These are phyloP conservation scores for Solanum pennellii DNA, from an alignment of 257 asterid species.

Conservation along the genomic window DNA sequence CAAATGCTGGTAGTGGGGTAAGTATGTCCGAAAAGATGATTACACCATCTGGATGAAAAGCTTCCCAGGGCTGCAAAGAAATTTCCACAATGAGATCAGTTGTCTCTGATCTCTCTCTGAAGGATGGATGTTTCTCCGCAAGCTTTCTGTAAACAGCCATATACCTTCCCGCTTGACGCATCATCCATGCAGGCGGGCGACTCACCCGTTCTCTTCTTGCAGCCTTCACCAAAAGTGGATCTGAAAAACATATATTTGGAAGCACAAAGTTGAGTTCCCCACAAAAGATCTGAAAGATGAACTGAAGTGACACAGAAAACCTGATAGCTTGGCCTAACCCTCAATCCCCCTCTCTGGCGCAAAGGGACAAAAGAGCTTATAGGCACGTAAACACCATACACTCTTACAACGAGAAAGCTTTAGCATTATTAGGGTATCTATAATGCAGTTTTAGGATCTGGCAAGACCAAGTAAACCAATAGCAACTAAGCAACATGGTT, in stretches of 20 bases:
- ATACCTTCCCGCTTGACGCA: conserved; percentile 99
- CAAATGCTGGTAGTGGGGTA: conserved; percentile 96
- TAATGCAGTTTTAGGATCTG: neutral
- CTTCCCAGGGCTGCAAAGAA: conserved; percentile 99
- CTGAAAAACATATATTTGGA: conserved; percentile 26
- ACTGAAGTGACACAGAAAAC: neutral
- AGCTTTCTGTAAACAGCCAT: conserved; percentile 94
- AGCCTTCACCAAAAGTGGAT: conserved; percentile 87
- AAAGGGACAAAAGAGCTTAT: neutral
- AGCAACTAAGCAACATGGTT: neutral
- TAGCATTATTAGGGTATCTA: neutral
- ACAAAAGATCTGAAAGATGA: neutral
- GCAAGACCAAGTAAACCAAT: neutral
- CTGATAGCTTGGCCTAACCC: neutral
- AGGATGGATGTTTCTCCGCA: conserved; percentile 91
- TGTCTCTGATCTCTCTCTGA: conserved; percentile 98
- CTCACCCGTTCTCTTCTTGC: conserved; percentile 79
- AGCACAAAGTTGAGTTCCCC: neutral
- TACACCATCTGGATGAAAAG: conserved; percentile 91
- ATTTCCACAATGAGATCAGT: conserved; percentile 98
- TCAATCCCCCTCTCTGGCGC: neutral
- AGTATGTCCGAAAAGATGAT: conserved; percentile 95
- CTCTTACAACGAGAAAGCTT: neutral
- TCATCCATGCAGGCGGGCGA: conserved; percentile 99
- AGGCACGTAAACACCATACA: neutral